Percentiles rank a stretch among this genome's conserved stretches.
Conservation (phyloP, 2,329 filamentous ascomycete species). For the Plectosphaerella cucumerina region DNA sequence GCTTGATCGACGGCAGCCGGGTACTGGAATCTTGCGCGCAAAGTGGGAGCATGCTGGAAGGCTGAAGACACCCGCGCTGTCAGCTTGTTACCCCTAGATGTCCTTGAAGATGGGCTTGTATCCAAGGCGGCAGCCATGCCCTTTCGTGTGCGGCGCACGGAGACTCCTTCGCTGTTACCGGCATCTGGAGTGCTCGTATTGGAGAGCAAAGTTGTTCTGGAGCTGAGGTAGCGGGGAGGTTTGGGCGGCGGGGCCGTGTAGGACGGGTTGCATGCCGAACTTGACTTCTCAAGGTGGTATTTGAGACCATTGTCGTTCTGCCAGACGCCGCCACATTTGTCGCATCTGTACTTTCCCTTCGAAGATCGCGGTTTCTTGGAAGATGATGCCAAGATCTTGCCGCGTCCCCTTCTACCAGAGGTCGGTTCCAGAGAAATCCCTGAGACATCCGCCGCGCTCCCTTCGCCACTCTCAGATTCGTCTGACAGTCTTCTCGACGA, state of each 20-base stretch:
- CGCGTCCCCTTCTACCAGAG: too few relatives aligned
- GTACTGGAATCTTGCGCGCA: not conserved
- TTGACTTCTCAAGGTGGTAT: slow-evolving; percentile 54
- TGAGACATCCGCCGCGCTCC: too few relatives aligned
- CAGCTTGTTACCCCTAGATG: not conserved
- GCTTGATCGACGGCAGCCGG: too few relatives aligned
- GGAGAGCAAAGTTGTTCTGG: too few relatives aligned
- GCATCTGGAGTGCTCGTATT: too few relatives aligned
- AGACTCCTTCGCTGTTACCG: too few relatives aligned
- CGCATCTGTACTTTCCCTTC: slow-evolving; percentile 35
- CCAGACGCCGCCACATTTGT: slow-evolving; percentile 50
- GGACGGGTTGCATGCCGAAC: slow-evolving; percentile 47
- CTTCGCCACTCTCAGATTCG: not conserved
- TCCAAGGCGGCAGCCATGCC: not conserved
- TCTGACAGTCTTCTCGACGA: too few relatives aligned
- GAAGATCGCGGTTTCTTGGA: not conserved
- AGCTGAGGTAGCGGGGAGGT: not conserved
- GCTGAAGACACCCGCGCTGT: not conserved
- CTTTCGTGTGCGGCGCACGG: not conserved
- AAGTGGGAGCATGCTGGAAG: not conserved
- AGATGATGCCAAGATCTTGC: too few relatives aligned
- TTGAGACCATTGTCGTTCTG: slow-evolving; percentile 56
- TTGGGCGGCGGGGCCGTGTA: slow-evolving; percentile 25
- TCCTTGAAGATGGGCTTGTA: not conserved
- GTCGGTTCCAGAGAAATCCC: too few relatives aligned